A percentile compares a stretch with the other conserved stretches of the same genome.
Evolutionary conservation across 1,284 basidiomycete species (phyloP).

Genomic region (Ceratobasidium sp.): DNA sequence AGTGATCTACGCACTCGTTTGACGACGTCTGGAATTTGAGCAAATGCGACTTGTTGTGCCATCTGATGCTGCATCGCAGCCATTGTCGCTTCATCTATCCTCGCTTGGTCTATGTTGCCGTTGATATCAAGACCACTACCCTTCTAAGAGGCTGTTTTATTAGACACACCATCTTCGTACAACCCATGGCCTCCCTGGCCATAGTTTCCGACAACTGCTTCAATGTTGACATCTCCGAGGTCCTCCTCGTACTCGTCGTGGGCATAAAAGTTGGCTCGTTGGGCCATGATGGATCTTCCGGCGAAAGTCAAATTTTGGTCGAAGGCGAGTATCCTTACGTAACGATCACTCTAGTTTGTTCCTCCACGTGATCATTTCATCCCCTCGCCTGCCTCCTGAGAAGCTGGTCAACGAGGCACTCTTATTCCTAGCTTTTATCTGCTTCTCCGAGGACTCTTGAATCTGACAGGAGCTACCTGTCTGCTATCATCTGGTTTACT

Average conservation of each 20-base stretch:
- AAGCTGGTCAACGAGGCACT: no score
- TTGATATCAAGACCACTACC: no score
- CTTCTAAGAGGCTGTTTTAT: no score
- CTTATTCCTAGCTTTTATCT: no score
- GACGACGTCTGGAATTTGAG: slow-evolving; percentile 79
- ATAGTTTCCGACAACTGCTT: slow-evolving; percentile 72
- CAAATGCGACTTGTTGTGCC: slow-evolving; percentile 76
- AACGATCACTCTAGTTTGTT: no score
- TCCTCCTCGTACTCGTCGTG: slow-evolving; percentile 73
- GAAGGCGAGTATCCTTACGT: slow-evolving; percentile 15
- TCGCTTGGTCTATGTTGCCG: slow-evolving; percentile 1
- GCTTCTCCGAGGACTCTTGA: no score
- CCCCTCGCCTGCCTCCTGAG: no score
- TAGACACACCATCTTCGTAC: slow-evolving; percentile 74
- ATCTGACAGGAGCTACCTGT: no score
- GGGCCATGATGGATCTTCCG: slow-evolving; percentile 33
- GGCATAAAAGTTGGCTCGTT: slow-evolving; percentile 43
- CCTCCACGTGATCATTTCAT: no score
- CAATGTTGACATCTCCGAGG: slow-evolving; percentile 72
- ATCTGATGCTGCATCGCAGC: slow-evolving; percentile 76
- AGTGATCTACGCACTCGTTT: slow-evolving; percentile 64
- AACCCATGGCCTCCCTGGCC: slow-evolving; percentile 57
- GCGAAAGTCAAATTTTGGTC: slow-evolving; percentile 25
- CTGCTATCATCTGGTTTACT: no score
- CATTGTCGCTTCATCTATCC: slow-evolving; percentile 68